Evolutionary conservation across 164 flowering plant species (phyloP), one percentile per base, ranked within the genome.

Genomic region (Amborella trichopoda): DNA sequence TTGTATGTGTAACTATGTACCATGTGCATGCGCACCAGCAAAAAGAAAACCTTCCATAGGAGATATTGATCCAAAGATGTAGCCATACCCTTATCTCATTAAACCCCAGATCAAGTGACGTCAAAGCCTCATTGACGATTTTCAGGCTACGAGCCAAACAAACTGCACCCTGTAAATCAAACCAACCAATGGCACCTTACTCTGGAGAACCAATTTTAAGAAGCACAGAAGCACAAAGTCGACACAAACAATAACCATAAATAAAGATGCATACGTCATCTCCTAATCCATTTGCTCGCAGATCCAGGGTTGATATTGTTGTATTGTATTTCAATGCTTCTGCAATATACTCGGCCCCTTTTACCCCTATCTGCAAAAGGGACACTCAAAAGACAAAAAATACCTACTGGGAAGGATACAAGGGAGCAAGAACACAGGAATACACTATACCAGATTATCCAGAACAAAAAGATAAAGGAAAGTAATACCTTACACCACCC

Each of bases 401-500:
- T 24, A 28, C 11, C 20, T 30, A 5, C 37, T 27, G 12, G 6
- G 26, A 20, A 42, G 27, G 22, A 47, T 14, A 26, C 8, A 37
- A 17, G 30, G 4, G 6, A 30, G 34, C 34, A 30, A 30, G 34
- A 2, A 32, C 36, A 32, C 34, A 30, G 34, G 9, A 9, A 30
- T 30, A 30, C 34, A 30, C n/a, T 30, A 14, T 30, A 30, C 14
- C 34, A 30, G 34, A 8, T 8, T 0, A 8, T 30, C 14, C 34
- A 1, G 9, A 30, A 14, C 34, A 30, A 30, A 30, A 30, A 8
- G 34, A 8, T 8, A 30, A 32, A 32, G 36, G 13, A 32, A n/a
- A 23, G 32, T 26, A 26, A 6, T 72, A 91, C 99, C 96, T 91
- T 79, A 66, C 99, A 93, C 99, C 99, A 93, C 44, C 95, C 96